phyloP scores from a whole-genome alignment of 1,139 yeast species.

The Debaryomyces psychrophilus region DNA sequence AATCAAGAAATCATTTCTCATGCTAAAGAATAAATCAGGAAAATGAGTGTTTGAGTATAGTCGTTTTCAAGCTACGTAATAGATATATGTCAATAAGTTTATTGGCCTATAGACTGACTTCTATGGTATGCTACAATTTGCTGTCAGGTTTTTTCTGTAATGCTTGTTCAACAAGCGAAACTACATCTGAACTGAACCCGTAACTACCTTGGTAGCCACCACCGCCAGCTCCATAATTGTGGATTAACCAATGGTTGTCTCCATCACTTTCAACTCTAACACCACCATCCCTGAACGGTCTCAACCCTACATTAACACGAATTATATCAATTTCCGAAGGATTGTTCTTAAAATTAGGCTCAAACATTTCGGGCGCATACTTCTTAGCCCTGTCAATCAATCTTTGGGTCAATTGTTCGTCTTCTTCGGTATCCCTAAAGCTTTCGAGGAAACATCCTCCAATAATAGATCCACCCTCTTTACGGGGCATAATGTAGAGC shows the following conservation, averaged over 20 bases:
- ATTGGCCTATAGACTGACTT: background rate
- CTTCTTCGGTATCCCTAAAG: constrained; percentile 30
- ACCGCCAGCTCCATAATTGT: constrained; percentile 57
- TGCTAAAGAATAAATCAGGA: constrained; percentile 25
- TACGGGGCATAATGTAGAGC: constrained; percentile 54
- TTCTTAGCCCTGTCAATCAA: constrained; percentile 43
- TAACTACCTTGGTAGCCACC: constrained; percentile 57
- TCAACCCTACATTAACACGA: constrained; percentile 47
- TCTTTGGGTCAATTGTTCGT: constrained; percentile 40
- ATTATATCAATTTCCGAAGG: constrained; percentile 42
- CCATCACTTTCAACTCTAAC: constrained; percentile 44
- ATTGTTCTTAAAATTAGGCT: constrained; percentile 34
- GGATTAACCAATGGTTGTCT: constrained; percentile 40
- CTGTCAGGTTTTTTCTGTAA: background rate
- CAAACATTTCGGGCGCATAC: constrained; percentile 46
- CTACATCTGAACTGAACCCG: constrained; percentile 39
- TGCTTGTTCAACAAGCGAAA: constrained; percentile 13
- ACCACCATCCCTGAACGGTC: constrained; percentile 53
- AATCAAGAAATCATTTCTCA: constrained; percentile 26
- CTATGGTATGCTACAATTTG: background rate
- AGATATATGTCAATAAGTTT: background rate
- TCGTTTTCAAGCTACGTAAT: background rate
- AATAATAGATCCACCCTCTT: constrained; percentile 56
- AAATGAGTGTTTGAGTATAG: constrained; percentile 10
- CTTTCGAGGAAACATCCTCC: constrained; percentile 50